Percentiles rank a stretch among this genome's conserved stretches.
phyloP scores from a whole-genome alignment of 108 stramenopile species.

The Nitzschia putrida region DNA sequence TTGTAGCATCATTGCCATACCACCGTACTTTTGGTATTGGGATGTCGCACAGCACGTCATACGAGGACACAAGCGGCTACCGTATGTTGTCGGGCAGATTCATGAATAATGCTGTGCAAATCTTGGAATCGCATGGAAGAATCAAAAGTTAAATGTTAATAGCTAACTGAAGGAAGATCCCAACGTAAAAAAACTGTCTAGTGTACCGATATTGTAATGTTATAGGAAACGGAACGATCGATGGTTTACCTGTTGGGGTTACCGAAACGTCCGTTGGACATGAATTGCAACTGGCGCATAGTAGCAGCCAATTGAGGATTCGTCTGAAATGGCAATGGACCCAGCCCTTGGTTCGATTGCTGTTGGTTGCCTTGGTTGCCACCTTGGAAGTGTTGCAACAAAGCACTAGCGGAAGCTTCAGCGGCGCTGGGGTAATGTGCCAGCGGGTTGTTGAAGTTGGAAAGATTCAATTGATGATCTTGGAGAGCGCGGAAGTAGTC shows the following conservation, averaged over 20 bases:
- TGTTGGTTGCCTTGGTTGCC: background rate
- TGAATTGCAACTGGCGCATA: slow-evolving; percentile 4
- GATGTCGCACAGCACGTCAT: too few relatives aligned
- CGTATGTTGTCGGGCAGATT: too few relatives aligned
- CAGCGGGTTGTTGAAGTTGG: background rate
- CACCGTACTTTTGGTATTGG: too few relatives aligned
- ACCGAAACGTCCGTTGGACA: background rate
- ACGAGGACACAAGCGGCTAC: too few relatives aligned
- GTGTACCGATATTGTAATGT: too few relatives aligned
- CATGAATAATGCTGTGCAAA: too few relatives aligned
- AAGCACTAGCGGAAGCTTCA: slow-evolving; percentile 19
- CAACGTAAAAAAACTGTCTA: too few relatives aligned
- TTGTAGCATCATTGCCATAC: too few relatives aligned
- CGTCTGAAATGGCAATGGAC: background rate
- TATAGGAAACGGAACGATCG: too few relatives aligned
- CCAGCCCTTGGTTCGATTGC: background rate
- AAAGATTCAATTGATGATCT: slow-evolving; percentile 3
- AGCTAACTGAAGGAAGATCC: too few relatives aligned
- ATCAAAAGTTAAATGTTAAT: too few relatives aligned
- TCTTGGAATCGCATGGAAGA: too few relatives aligned
- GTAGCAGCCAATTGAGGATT: slow-evolving; percentile 4
- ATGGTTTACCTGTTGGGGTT: background rate
- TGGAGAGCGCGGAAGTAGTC: slow-evolving; percentile 7
- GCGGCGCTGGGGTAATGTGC: slow-evolving; percentile 19
- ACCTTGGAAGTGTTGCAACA: slow-evolving; percentile 12